These are phyloP conservation scores for Veloboletus limbatus DNA, from an alignment of 1,284 basidiomycete genomes.

Conservation along the genomic window DNA sequence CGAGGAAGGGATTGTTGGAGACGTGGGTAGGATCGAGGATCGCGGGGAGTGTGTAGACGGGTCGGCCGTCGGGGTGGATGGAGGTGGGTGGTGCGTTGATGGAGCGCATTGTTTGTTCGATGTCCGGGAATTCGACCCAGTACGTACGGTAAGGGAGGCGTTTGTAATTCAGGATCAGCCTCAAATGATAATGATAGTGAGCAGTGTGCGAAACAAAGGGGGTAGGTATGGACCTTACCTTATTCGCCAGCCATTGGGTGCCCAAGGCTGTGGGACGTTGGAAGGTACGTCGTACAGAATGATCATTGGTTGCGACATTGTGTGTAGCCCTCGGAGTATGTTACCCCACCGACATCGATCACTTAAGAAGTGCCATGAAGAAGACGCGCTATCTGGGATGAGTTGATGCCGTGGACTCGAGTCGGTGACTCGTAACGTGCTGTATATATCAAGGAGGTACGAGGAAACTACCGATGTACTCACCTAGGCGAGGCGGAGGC, in stretches of 20 bases:
- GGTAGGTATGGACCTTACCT: no score
- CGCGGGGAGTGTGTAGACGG: conserved; percentile 65
- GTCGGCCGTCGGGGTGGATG: conserved; percentile 50
- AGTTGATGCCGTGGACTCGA: no score
- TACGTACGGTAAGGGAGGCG: conserved; percentile 61
- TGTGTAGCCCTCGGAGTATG: not conserved
- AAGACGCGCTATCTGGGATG: not conserved
- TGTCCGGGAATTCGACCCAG: conserved; percentile 67
- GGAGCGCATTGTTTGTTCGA: conserved; percentile 55
- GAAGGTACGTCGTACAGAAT: conserved; percentile 66
- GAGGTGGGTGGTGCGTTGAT: conserved; percentile 59
- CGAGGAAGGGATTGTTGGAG: no score
- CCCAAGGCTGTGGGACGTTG: conserved; percentile 61
- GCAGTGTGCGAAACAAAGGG: no score
- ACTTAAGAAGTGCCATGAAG: not conserved
- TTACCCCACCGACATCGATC: not conserved
- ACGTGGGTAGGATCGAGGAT: conserved; percentile 44
- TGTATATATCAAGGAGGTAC: conserved; percentile 12
- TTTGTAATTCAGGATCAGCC: conserved; percentile 72
- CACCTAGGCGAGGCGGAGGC: conserved; percentile 1
- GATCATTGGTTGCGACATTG: conserved; percentile 47
- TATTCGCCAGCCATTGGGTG: conserved; percentile 68
- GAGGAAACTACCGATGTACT: conserved; percentile 16
- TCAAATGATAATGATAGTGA: no score
- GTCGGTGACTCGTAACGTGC: conserved; percentile 1